Conservation (phyloP, 208 protist genomes). For the Lotmaria passim region DNA sequence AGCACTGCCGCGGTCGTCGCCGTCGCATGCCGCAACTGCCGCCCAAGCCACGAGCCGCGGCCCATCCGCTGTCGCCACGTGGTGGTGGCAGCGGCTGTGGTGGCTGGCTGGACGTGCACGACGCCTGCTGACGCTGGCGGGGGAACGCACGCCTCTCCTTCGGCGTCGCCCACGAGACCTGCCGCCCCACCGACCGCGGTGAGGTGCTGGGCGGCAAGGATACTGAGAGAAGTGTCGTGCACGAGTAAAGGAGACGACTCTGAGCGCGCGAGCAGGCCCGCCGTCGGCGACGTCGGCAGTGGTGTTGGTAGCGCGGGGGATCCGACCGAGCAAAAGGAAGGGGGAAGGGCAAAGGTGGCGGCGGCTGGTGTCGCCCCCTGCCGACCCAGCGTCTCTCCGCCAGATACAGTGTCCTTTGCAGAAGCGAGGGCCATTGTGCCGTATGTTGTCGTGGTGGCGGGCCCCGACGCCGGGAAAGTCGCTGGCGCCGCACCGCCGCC, state of each 20-base stretch:
- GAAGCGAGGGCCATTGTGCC: slow-evolving; percentile 11
- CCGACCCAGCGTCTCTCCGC: neutral
- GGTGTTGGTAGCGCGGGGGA: neutral
- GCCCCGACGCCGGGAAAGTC: neutral
- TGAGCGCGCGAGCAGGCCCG: neutral
- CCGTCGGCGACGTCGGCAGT: neutral
- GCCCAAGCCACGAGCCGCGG: too few relatives aligned
- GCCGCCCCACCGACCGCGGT: neutral
- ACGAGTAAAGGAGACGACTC: slow-evolving; percentile 6
- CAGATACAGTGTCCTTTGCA: neutral
- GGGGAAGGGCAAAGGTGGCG: too few relatives aligned
- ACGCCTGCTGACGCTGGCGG: neutral
- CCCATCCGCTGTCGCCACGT: too few relatives aligned
- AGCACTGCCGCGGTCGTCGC: neutral
- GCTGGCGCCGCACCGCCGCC: neutral
- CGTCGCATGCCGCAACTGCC: neutral
- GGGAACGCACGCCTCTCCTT: neutral
- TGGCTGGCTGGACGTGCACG: too few relatives aligned
- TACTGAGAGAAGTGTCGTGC: slow-evolving; percentile 18
- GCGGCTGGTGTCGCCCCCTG: too few relatives aligned
- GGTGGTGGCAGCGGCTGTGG: too few relatives aligned
- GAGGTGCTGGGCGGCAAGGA: neutral
- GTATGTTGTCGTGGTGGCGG: neutral
- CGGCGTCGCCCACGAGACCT: neutral
- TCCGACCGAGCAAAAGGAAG: too few relatives aligned